Evolutionary conservation across 2,329 filamentous ascomycete species (phyloP).

Genomic region (Canariomyces notabilis): DNA sequence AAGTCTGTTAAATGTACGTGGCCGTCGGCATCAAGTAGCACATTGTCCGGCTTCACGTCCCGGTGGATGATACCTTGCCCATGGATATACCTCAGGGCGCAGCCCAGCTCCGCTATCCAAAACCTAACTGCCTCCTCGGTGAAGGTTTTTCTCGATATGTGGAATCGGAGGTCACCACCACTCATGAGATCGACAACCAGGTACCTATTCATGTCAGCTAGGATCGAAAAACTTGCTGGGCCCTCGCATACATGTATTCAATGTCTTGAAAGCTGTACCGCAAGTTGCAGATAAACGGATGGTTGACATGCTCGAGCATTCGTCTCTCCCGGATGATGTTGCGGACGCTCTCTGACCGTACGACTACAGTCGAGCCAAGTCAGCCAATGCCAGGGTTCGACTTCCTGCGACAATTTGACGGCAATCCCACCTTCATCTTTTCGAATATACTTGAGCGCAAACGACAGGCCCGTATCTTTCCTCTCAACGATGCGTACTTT

Average conservation of each 20-base stretch:
- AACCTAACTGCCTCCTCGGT: conserved; percentile 96
- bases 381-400: neutral
- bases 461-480: conserved; percentile 89
- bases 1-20: conserved; percentile 98
- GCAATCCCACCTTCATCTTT: conserved; percentile 83
- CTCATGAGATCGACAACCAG: conserved; percentile 98
- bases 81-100: conserved; percentile 83
- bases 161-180: conserved; percentile 91
- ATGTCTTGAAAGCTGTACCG: conserved; percentile 99
- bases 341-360: conserved; percentile 93
- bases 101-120: conserved; percentile 93
- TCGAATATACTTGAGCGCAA: conserved; percentile 95
- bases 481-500: conserved; percentile 98
- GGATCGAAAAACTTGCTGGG: conserved; percentile 10
- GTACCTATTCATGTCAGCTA: conserved; percentile 66
- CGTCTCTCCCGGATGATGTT: conserved; percentile 96
- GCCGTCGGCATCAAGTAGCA: conserved; percentile 78
- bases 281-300: conserved; percentile 96
- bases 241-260: conserved; percentile 77
- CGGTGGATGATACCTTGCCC: conserved; percentile 82
- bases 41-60: conserved; percentile 89
- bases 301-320: conserved; percentile 97
- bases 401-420: neutral
- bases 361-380: conserved; percentile 52
- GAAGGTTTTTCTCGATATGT: conserved; percentile 96